phyloP scores from a whole-genome alignment of 805 yeast genomes.

The Metschnikowia sp. region DNA sequence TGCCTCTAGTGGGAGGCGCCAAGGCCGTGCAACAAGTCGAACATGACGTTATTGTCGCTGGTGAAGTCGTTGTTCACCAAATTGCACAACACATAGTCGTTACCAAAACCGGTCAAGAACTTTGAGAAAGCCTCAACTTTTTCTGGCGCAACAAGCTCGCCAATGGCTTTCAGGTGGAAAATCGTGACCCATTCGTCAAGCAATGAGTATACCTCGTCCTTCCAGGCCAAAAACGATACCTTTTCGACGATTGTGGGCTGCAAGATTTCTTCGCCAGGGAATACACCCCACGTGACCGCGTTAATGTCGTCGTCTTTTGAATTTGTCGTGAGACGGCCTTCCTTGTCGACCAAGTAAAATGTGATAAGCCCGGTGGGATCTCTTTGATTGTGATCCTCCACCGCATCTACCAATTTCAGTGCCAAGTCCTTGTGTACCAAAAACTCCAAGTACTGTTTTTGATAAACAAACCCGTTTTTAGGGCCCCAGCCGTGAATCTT shows the following conservation, averaged over 20 bases:
- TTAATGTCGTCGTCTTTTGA: slow-evolving; percentile 74
- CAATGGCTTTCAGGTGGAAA: slow-evolving; percentile 37
- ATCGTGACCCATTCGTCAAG: slow-evolving; percentile 74
- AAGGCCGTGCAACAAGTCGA: slow-evolving; percentile 44
- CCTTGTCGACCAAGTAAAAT: slow-evolving; percentile 68
- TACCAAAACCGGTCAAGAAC: slow-evolving; percentile 46
- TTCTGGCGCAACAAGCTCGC: slow-evolving; percentile 28
- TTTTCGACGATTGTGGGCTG: slow-evolving; percentile 96
- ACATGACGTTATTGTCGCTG: slow-evolving; percentile 54
- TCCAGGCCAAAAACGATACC: slow-evolving; percentile 93
- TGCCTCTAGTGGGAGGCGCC: slow-evolving; percentile 1
- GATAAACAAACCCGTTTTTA: slow-evolving; percentile 85
- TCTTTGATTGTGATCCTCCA: slow-evolving; percentile 43
- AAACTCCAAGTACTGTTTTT: slow-evolving; percentile 89
- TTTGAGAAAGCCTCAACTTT: slow-evolving; percentile 31
- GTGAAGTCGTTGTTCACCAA: slow-evolving; percentile 84
- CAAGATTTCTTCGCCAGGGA: slow-evolving; percentile 87
- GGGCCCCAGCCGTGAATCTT: slow-evolving; percentile 94
- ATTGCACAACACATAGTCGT: slow-evolving; percentile 73
- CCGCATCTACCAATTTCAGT: slow-evolving; percentile 32
- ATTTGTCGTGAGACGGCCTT: slow-evolving; percentile 61
- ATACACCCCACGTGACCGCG: slow-evolving; percentile 97
- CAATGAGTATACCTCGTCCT: slow-evolving; percentile 87
- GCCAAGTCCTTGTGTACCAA: slow-evolving; percentile 58
- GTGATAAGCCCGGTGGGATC: slow-evolving; percentile 50